Evolutionary conservation across 805 yeast genomes (phyloP), one percentile per base, ranked within the genome.

Genomic region (Schizosaccharomyces cryophilus): DNA sequence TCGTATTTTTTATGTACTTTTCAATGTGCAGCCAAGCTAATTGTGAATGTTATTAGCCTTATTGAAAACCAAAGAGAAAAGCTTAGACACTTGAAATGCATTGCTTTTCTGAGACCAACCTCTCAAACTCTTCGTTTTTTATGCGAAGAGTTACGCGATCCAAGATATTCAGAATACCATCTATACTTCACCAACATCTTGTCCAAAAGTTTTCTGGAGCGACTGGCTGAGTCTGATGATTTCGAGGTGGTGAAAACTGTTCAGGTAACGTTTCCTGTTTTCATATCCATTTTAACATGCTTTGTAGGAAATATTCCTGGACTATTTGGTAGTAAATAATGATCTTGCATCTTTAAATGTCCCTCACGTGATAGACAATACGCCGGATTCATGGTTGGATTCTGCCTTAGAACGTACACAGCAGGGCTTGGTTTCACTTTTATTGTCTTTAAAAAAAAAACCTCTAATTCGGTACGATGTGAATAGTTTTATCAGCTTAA

Each of bases 181-280:
- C 69, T 93, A 21, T 87, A 64, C 67, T 87, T 90, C 75, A 84
- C 81, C 69, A 88, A 88, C 69, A 74, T 80, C 17, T 77, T 89
- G 38, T 76, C 80, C 60, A 93, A 90, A 71, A 75, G 82, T 30
- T 85, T 86, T 64, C 70, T 93, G 65, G 99, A 93, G 69, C 76
- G 85, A 60, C 69, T 93, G 58, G 97, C 98, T 0, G 95, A 87
- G 70, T 79, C 86, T 2, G 99, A 93, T 70, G 93, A 86, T 67
- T 75, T 82, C 66, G 97, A 90, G 69, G 80, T 81, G 9, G 84
- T 93, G 9, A 73, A 77, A 4, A 79, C 79, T 62, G 87, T 93
- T 4, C 81, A 84, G 61, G 65, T 64, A 64, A 17, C 63, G 19
- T 11, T 7, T 24, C 1, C 1, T 9, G 13, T 30, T 54, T 29